Evolutionary conservation across 1,139 yeast species (phyloP), one percentile per base, ranked within the genome.

Genomic region (Scheffersomyces illinoinensis): DNA sequence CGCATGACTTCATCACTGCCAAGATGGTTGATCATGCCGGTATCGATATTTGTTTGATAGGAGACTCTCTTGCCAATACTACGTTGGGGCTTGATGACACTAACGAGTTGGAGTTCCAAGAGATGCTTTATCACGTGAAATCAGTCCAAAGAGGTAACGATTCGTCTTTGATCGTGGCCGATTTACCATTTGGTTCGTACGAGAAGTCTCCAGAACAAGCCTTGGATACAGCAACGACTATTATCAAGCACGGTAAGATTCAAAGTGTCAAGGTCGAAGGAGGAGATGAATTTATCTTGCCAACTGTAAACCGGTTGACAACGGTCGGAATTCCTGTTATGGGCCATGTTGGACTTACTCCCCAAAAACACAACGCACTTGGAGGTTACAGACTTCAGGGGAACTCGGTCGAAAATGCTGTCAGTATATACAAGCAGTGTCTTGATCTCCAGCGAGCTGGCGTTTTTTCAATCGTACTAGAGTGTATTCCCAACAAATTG

Each of bases 301-400:
- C 75, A 4, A 73, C 77, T 1, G 83, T 91, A 39, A 66, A 73
- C 56, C 79, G 79, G 59, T 74, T 91, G 33, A 81, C 87, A 0
- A 72, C 78, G 10, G 79, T 89, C 49, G 98, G 98, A 0, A 88
- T 95, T 21, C 97, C 98, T 0, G 93, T 93, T 1, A 84, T 93
- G 79, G 98, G 96, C 2, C 99, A 95, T 72, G 85, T 91, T 47
- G 99, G 99, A 0, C 78, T 95, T 51, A 91, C 97, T 7, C 99
- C 99, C 1, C 99, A 95, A 71, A 82, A 91, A 55, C 88, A 88
- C 63, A 86, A 91, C 63, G 72, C 91, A 0, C 70, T 90, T 21
- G 96, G 98, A 19, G 99, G 99, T 0, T 95, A 89, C 75, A 89
- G 86, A 71, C 88, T 91, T 2, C 99, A 95, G 72, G 98, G 97